Evolutionary conservation across 2,329 filamentous ascomycete genomes (phyloP), one percentile per base, ranked within the genome.

Genomic region (Lasiodiplodia gonubiensis): DNA sequence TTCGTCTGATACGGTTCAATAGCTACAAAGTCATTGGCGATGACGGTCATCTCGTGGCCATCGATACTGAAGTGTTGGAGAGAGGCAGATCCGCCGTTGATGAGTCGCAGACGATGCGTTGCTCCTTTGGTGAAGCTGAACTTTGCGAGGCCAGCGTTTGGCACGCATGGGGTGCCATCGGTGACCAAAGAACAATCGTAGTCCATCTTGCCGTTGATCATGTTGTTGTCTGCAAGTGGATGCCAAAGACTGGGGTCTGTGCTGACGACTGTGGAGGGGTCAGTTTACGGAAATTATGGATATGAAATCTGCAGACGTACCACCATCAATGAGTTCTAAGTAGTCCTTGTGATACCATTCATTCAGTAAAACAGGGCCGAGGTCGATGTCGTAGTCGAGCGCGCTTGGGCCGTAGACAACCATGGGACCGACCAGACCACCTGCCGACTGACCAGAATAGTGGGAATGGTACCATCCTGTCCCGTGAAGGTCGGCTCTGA

Each of bases 21-120:
- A 2, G 80, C 78, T 3, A 83, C 77, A 35, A 80, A 79, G 68
- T 83, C 81, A 30, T 77, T 73, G 6, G 78, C 77, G 51, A 83
- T 80, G 67, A 83, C 76, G 5, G 74, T 78, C 71, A 83, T 71
- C 4, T 73, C 79, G 70, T 83, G 80, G 54, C 77, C 77, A 69
- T 83, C 81, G 48, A 83, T 79, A 68, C 73, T 76, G 70, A 83
- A 81, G 55, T 81, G 79, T 70, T 76, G 77, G 11, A 78, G 75
- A 0, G 76, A 78, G 54, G 79, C 79, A 18, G 80, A 76, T 6
- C 78, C 79, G 23, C 73, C 74, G 55, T 83, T 83, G 57, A 83
- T 78, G 10, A 83, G 70, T 2, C 81, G 76, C 11, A 83, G 72
- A 5, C 77, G 77, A 66, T 83, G 80, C 0, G 74, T 79, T 42